Base-by-base conservation (phyloP, 768 basidiomycete species). In the Termitomyces eurrhizus region DNA sequence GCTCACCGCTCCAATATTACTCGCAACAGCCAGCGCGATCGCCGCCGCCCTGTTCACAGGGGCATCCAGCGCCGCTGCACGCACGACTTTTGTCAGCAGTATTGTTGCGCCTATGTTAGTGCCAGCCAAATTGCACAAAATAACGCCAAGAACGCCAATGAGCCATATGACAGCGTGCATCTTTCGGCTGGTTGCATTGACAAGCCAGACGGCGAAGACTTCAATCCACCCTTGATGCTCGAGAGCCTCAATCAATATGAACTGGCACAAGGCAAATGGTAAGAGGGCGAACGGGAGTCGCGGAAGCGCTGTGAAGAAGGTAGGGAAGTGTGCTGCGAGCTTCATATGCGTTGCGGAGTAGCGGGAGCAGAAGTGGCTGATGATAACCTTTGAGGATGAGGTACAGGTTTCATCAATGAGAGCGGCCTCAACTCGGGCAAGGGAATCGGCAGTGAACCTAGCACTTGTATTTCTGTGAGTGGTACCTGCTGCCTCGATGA, bases 21-120 rank as follows among this genome's bases (percentile, higher is more conserved):
- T 89, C 3, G 90, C 89, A 0, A 97, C 80, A 7, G 94, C 95
- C 13, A 97, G 81, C 0, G 93, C 83, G 52, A 87, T 82, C 0
- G 83, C 86, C 1, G 86, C 88, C 0, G 83, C 86, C 18, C 83
- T 79, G n/a, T 72, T 62, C 67, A 74, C 60, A 70, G 65, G 7
- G 66, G 57, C 21, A 76, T 44, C 70, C 4, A 82, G 72, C 24
- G 70, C 67, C 1, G 84, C 78, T 1, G 79, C 80, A 46, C 84
- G 84, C 7, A 92, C 79, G 44, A 93, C 81, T 63, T 94, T 88
- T 35, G 92, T 90, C 16, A 95, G 83, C 36, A 97, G 81, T 70
- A 98, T 95, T 18, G 92, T 93, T 3, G 91, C 90, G 41, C 93
- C 93, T 57, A 95, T 95, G 74, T 95, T 95, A 7, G 93, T 95